A percentile compares a stretch with the other conserved stretches of the same genome.
Evolutionary conservation across 306 rosid genomes (phyloP).

Genomic region (Cotoneaster glaucophyllus): DNA sequence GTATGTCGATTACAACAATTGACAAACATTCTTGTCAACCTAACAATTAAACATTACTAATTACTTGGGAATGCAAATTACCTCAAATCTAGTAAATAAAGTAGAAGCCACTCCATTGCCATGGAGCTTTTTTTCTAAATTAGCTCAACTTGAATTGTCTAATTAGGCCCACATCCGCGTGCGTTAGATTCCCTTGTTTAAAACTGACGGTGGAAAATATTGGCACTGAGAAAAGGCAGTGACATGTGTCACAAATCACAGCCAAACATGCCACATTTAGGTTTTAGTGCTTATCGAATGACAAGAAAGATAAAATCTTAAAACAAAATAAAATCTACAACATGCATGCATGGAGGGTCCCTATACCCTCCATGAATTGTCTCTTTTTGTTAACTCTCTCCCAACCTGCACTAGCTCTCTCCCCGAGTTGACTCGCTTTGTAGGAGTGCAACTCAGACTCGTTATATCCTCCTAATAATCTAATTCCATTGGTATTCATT

Average conservation of each 20-base stretch:
- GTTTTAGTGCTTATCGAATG: slow-evolving; percentile 15
- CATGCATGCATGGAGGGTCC: slow-evolving; percentile 41
- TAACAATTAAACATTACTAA: background rate
- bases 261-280: background rate
- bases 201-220: slow-evolving; percentile 15
- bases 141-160: background rate
- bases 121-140: background rate
- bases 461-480: background rate
- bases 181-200: background rate
- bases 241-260: slow-evolving; percentile 11
- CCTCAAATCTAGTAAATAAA: background rate
- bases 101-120: background rate
- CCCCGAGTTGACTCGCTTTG: slow-evolving; percentile 24
- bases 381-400: background rate
- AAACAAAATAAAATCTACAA: background rate
- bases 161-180: slow-evolving; percentile 6
- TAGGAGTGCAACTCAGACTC: slow-evolving; percentile 14
- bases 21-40: background rate
- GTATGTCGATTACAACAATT: background rate
- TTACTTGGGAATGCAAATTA: background rate
- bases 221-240: slow-evolving; percentile 11
- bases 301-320: background rate
- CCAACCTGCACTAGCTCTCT: slow-evolving; percentile 40
- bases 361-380: background rate
- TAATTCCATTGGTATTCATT: slow-evolving; percentile 1